Conservation (phyloP, 441 rosid species). For the Syzygium syzygioides region DNA sequence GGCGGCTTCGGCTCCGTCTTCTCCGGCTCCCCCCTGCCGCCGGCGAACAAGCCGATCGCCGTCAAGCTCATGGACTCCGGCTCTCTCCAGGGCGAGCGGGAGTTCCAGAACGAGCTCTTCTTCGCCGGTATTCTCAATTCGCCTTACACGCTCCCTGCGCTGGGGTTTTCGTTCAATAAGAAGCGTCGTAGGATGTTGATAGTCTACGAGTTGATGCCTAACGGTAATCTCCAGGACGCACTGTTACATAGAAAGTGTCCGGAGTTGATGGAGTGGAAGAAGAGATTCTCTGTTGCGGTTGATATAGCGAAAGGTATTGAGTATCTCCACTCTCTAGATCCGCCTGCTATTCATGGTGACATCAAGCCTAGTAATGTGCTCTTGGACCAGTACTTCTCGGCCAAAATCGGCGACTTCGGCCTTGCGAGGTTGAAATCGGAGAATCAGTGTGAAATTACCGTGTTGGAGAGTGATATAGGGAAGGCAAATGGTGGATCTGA, state of each 20-base stretch:
- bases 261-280: constrained; percentile 56
- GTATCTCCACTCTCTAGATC: constrained; percentile 59
- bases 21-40: constrained; percentile 40
- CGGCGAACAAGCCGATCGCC: constrained; percentile 28
- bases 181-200: constrained; percentile 65
- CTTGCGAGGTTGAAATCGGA: constrained; percentile 63
- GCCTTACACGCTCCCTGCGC: constrained; percentile 47
- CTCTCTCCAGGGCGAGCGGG: constrained; percentile 84
- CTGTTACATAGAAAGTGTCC: constrained; percentile 57
- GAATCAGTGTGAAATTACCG: constrained; percentile 26
- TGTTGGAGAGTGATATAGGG: constrained; percentile 14
- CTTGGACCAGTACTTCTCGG: constrained; percentile 56
- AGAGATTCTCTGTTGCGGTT: constrained; percentile 38
- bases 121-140: constrained; percentile 70
- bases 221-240: constrained; percentile 81
- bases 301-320: constrained; percentile 67
- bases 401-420: constrained; percentile 83
- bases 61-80: constrained; percentile 92
- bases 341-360: constrained; percentile 80
- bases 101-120: constrained; percentile 88
- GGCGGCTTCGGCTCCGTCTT: constrained; percentile 93
- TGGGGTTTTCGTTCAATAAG: constrained; percentile 66
- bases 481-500: constrained; percentile 19
- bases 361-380: constrained; percentile 76
- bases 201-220: constrained; percentile 74